phyloP scores from a whole-genome alignment of 257 asterid species.

The Pogostemon cablin region DNA sequence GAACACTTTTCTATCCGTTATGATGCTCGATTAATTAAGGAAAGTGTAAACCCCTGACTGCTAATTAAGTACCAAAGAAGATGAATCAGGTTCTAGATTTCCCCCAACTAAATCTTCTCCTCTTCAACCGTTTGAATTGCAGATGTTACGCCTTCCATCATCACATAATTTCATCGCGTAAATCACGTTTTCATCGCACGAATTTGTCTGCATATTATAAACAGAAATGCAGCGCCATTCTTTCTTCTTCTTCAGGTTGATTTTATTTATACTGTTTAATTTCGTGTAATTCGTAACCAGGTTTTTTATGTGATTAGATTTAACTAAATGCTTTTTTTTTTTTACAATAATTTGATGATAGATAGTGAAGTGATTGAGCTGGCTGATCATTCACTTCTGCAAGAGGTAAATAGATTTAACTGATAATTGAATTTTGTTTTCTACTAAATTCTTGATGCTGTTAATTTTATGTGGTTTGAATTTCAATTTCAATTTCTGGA shows the following conservation, averaged over 20 bases:
- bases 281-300: background rate
- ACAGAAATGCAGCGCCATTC: constrained; percentile 32
- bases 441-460: background rate
- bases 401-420: constrained; percentile 37
- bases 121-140: constrained; percentile 21
- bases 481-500: background rate
- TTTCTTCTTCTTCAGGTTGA: constrained; percentile 48
- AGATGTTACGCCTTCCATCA: constrained; percentile 21
- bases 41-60: background rate
- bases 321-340: background rate
- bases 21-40: background rate
- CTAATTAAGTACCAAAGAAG: background rate
- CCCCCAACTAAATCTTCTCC: constrained; percentile 30
- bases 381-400: constrained; percentile 37
- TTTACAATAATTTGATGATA: constrained; percentile 27
- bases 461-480: background rate
- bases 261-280: background rate
- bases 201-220: constrained; percentile 10
- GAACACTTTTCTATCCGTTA: constrained; percentile 27
- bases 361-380: constrained; percentile 43
- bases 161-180: constrained; percentile 24
- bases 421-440: background rate
- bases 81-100: constrained; percentile 52
- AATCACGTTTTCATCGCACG: constrained; percentile 31
- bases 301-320: background rate